Conservation (phyloP, 441 rosid species). For the Metrosideros polymorpha region DNA sequence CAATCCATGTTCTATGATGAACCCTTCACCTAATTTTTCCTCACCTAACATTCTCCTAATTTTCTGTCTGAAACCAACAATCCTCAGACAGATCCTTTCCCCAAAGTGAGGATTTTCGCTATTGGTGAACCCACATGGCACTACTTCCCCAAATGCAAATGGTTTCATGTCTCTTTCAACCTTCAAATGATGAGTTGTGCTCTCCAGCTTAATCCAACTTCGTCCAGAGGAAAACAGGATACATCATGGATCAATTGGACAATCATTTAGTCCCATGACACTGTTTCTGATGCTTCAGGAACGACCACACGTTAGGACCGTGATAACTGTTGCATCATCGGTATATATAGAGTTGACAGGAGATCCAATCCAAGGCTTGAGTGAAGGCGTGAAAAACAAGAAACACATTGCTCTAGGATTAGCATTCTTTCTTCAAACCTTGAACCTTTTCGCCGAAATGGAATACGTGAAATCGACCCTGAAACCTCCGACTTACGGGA, state of each 20-base stretch:
- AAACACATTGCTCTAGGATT: not conserved
- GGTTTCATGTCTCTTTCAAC: not conserved
- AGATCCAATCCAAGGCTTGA: not conserved
- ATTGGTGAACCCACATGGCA: not conserved
- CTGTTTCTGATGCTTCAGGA: not conserved
- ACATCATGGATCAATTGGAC: not conserved
- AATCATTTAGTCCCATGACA: not conserved
- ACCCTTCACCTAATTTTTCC: not conserved
- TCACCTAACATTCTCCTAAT: not conserved
- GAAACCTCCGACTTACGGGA: slow-evolving; percentile 25
- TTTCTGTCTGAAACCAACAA: not conserved
- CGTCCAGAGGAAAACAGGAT: not conserved
- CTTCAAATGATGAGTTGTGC: not conserved
- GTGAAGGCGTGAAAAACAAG: not conserved
- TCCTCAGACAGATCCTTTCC: not conserved
- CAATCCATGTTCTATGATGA: not conserved
- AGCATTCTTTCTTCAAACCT: not conserved
- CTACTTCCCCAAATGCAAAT: not conserved
- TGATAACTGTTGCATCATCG: not conserved
- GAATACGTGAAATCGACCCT: not conserved
- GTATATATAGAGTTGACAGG: not conserved
- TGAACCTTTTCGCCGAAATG: not conserved
- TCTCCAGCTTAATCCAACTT: not conserved
- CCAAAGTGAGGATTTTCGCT: not conserved
- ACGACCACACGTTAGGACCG: not conserved